These are phyloP conservation scores for Actinomucor elegans DNA, from an alignment of 371 early-diverging fungal genomes.

Conservation along the genomic window DNA sequence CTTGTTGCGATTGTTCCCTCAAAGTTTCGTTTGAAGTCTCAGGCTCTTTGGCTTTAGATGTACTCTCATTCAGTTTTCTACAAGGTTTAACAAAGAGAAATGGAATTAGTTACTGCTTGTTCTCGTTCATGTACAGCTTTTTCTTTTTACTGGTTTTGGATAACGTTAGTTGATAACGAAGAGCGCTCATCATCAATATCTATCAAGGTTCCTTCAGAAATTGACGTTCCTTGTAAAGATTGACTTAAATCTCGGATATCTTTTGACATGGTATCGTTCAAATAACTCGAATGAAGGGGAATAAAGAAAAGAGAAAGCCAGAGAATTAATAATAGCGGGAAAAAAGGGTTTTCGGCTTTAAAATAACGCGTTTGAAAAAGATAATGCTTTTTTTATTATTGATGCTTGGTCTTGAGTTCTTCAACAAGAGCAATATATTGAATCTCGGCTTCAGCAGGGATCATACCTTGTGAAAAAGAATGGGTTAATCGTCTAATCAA, in stretches of 20 bases:
- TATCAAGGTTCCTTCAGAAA: not conserved
- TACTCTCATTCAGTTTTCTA: no score
- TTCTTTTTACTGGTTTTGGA: not conserved
- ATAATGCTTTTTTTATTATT: conserved; percentile 4
- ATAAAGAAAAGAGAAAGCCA: not conserved
- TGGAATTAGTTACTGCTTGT: no score
- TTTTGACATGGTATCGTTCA: conserved; percentile 4
- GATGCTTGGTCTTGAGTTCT: conserved; percentile 49
- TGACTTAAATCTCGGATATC: conserved; percentile 5
- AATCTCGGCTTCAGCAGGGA: conserved; percentile 65
- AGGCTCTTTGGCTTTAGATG: no score
- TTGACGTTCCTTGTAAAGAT: not conserved
- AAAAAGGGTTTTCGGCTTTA: not conserved
- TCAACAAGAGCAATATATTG: conserved; percentile 79
- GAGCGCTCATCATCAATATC: not conserved
- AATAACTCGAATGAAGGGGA: not conserved
- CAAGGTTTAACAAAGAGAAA: no score
- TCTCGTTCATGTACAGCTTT: not conserved
- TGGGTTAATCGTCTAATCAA: not conserved
- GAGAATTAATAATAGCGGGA: no score
- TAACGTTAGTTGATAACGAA: not conserved
- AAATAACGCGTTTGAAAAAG: no score
- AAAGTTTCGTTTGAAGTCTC: no score
- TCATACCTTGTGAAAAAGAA: conserved; percentile 12
- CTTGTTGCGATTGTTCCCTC: no score